A percentile compares a stretch with the other conserved stretches of the same genome.
Evolutionary conservation across 495 filamentous ascomycete species (phyloP).

Genomic region (Penicillium macrosclerotiorum): DNA sequence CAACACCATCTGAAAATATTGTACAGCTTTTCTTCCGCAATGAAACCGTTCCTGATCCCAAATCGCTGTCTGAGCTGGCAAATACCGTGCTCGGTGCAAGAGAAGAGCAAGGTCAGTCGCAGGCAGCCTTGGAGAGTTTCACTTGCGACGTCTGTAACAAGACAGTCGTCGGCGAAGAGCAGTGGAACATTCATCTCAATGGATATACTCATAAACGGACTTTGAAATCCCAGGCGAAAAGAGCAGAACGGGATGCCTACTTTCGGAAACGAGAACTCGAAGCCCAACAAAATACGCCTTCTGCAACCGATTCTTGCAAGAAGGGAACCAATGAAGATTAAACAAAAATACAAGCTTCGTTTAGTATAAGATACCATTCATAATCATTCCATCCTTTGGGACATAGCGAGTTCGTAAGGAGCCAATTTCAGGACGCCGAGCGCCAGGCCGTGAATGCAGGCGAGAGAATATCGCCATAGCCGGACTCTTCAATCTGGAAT

Average conservation of each 20-base stretch:
- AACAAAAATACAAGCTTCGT: not conserved
- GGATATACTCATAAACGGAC: conserved; percentile 59
- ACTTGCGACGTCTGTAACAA: conserved; percentile 72
- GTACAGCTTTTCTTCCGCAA: conserved; percentile 57
- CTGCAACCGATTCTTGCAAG: not conserved
- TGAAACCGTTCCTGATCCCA: conserved; percentile 56
- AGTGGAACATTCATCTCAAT: conserved; percentile 74
- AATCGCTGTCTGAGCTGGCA: conserved; percentile 58
- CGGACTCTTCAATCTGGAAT: conserved; percentile 66
- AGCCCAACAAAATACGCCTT: not conserved
- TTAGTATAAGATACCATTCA: not conserved
- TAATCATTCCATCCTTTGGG: not conserved
- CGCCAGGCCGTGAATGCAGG: conserved; percentile 75
- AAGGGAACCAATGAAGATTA: not conserved
- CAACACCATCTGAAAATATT: conserved; percentile 59
- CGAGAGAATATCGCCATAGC: conserved; percentile 74
- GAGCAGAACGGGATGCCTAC: conserved; percentile 32
- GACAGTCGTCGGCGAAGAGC: conserved; percentile 63
- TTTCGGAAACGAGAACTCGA: conserved; percentile 20
- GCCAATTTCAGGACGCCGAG: conserved; percentile 10
- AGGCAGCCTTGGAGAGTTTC: conserved; percentile 33
- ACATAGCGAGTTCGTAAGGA: not conserved
- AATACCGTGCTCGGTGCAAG: conserved; percentile 54
- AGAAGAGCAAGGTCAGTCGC: conserved; percentile 43
- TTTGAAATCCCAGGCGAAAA: conserved; percentile 33